A percentile compares a stretch with the other conserved stretches of the same genome.
phyloP scores from a whole-genome alignment of 305 asterid species.

The Rubia balearica region DNA sequence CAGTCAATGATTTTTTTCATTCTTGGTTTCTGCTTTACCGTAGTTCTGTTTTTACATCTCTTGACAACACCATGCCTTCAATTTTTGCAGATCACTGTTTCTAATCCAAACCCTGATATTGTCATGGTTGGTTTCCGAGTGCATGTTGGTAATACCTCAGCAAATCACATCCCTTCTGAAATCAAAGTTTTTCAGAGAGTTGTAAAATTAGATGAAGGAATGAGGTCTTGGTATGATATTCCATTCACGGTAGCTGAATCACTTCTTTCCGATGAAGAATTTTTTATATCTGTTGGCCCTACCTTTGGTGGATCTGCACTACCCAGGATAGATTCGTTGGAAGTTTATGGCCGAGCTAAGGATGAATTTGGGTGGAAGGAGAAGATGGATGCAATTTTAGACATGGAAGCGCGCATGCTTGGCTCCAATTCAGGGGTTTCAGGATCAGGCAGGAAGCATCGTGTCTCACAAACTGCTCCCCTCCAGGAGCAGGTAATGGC shows the following conservation, averaged over 20 bases:
- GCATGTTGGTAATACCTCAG: constrained; percentile 92
- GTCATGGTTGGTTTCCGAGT: constrained; percentile 95
- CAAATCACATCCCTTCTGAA: constrained; percentile 89
- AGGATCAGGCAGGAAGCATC: constrained; percentile 67
- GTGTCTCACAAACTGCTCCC: constrained; percentile 59
- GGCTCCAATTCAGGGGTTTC: constrained; percentile 65
- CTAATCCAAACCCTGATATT: constrained; percentile 94
- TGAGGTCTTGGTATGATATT: constrained; percentile 98
- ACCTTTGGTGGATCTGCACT: constrained; percentile 77
- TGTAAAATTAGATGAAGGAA: constrained; percentile 90
- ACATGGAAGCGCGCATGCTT: constrained; percentile 85
- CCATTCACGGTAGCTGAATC: constrained; percentile 98
- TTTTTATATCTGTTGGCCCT: constrained; percentile 72
- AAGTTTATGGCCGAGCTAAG: constrained; percentile 95
- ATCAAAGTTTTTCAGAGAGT: constrained; percentile 78
- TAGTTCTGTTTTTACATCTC: neutral
- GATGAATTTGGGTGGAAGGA: constrained; percentile 99
- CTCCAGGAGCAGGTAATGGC: constrained; percentile 92
- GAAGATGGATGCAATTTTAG: constrained; percentile 92
- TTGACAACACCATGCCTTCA: constrained; percentile 17
- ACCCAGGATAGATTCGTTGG: constrained; percentile 90
- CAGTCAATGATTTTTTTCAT: constrained; percentile 15
- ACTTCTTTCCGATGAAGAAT: constrained; percentile 94
- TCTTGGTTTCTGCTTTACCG: neutral
- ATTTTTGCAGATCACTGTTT: constrained; percentile 61